A percentile compares a stretch with the other conserved stretches of the same genome.
These are phyloP conservation scores for Ophiostoma piceae DNA, from an alignment of 2,329 filamentous ascomycete genomes.

Conservation along the genomic window DNA sequence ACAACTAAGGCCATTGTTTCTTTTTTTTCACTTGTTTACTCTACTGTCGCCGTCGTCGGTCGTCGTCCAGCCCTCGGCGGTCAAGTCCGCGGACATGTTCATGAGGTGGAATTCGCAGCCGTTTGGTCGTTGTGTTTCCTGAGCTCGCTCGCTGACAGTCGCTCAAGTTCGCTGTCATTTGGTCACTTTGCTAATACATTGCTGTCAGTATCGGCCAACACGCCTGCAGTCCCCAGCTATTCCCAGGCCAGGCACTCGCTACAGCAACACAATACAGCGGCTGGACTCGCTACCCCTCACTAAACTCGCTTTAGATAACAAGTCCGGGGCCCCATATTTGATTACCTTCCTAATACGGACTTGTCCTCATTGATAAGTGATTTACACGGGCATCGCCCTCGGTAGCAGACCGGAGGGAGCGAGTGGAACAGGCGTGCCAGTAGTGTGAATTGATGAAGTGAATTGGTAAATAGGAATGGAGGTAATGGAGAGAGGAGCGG, in stretches of 20 bases:
- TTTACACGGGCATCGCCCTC: background rate
- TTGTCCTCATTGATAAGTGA: background rate
- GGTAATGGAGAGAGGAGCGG: background rate
- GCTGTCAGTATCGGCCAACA: background rate
- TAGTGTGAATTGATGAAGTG: background rate
- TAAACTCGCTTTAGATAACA: slow-evolving; percentile 7
- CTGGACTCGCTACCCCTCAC: slow-evolving; percentile 3
- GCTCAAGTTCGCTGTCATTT: background rate
- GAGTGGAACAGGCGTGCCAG: background rate
- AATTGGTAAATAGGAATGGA: background rate
- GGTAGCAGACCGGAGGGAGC: background rate
- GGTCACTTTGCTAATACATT: background rate
- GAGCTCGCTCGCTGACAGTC: background rate
- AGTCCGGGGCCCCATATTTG: slow-evolving; percentile 9
- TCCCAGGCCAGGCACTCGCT: background rate
- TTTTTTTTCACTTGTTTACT: background rate
- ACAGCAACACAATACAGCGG: background rate
- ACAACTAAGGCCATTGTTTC: background rate
- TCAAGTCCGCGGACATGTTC: slow-evolving; percentile 1
- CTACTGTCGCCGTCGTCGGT: background rate
- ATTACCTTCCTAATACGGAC: slow-evolving; percentile 14
- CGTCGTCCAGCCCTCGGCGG: background rate
- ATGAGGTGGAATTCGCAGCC: background rate
- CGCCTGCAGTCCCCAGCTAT: background rate
- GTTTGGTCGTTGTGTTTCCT: background rate